Base-by-base conservation (phyloP, 805 yeast genomes). In the Soucietia sequanensis region DNA sequence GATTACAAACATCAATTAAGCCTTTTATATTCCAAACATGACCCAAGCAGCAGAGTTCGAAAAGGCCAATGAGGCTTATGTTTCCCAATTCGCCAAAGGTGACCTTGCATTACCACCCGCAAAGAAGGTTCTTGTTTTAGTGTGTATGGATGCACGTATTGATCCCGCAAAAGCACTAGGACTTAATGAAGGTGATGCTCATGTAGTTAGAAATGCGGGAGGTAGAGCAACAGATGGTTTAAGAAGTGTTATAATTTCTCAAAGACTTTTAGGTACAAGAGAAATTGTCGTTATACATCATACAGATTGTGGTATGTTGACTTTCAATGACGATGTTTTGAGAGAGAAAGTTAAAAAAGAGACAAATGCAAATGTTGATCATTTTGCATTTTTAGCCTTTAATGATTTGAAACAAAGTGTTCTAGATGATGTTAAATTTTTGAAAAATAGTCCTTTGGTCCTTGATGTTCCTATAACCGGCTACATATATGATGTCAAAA, bases 271-370 rank as follows among this genome's bases (percentile, higher is more conserved):
- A 32, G 68, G 68, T 2, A 67, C 72, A 3, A 47, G 54, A 33
- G 72, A 67, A 35, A 59, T 65, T 17, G 59, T 67, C 13, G 52
- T 67, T 31, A 35, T 62, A 33, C 71, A 64, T 43, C 70, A 65
- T 36, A 65, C 71, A 9, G 72, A 67, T 41, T 67, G 72, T 48
- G 72, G 72, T 4, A 67, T 67, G 72, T 46, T 67, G 26, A 65
- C 70, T 1, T 67, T 67, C 40, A 39, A 37, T 2, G 70, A 67
- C 30, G 58, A 52, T 6, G 41, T 40, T 5, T 37, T 66, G 13
- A 43, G 70, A 33, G 42, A 29, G 1, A 48, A 58, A 27, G 39
- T 66, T 25, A 43, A 45, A 30, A 33, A 54, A 21, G 66, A 66
- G 24, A 53, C 61, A 6, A 62, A 59, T 4, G 52, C 44, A 6